Evolutionary conservation across 169 alveolate genomes (phyloP).

Genomic region (Plasmodium chabaudi): DNA sequence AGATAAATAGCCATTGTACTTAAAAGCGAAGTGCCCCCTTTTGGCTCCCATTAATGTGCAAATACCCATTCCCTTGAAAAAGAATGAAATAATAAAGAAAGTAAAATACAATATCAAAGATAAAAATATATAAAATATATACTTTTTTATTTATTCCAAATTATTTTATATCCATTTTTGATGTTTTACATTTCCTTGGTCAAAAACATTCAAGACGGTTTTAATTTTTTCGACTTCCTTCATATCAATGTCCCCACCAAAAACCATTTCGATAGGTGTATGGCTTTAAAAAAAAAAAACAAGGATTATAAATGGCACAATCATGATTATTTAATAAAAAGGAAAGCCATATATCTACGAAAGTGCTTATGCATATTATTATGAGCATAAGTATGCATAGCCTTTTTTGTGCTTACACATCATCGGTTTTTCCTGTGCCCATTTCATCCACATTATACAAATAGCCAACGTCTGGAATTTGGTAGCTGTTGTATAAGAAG

Average conservation of each 20-base stretch:
- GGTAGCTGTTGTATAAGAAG: constrained; percentile 22
- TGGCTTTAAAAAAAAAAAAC: constrained; percentile 21
- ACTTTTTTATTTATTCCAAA: not conserved
- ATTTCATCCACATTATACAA: constrained; percentile 71
- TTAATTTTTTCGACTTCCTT: constrained; percentile 76
- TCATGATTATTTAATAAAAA: not conserved
- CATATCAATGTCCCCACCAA: constrained; percentile 77
- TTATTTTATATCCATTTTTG: not conserved
- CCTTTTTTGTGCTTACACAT: constrained; percentile 46
- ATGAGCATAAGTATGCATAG: not conserved
- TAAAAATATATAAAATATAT: not conserved
- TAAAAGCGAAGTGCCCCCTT: constrained; percentile 78
- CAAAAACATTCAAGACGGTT: constrained; percentile 70
- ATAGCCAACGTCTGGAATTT: constrained; percentile 49
- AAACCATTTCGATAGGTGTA: constrained; percentile 78
- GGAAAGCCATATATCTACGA: not conserved
- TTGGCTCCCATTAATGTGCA: constrained; percentile 80
- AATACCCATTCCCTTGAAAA: constrained; percentile 74
- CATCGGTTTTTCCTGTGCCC: constrained; percentile 76
- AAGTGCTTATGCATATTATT: not conserved
- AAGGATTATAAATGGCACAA: not conserved
- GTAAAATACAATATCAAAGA: not conserved
- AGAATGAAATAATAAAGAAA: constrained; percentile 5
- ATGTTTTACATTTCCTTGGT: constrained; percentile 76
- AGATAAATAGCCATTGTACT: constrained; percentile 76